phyloP scores from a whole-genome alignment of 805 yeast species.

The Suhomyces sp. region DNA sequence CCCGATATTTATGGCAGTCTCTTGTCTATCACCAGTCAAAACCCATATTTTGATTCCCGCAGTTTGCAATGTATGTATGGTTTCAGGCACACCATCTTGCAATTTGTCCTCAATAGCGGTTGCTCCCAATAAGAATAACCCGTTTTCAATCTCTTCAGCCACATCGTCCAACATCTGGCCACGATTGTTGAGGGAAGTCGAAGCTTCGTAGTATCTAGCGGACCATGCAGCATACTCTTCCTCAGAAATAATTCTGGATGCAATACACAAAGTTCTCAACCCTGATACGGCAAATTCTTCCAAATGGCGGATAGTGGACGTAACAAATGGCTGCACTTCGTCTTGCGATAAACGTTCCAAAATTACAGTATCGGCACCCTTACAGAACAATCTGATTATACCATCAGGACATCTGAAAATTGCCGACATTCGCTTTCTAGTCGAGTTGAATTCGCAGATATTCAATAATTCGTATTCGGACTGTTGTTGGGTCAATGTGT shows the following conservation, averaged over 20 bases:
- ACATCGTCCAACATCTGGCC: slow-evolving; percentile 75
- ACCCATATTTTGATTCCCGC: slow-evolving; percentile 99
- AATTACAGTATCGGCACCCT: slow-evolving; percentile 97
- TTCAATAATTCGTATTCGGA: slow-evolving; percentile 75
- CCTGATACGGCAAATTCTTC: slow-evolving; percentile 98
- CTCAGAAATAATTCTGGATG: slow-evolving; percentile 74
- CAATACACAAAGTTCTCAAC: slow-evolving; percentile 89
- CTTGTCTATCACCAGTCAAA: slow-evolving; percentile 96
- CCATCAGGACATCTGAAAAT: slow-evolving; percentile 95
- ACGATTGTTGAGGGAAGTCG: slow-evolving; percentile 77
- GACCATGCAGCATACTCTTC: slow-evolving; percentile 77
- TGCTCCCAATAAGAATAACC: slow-evolving; percentile 83
- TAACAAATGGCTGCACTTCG: slow-evolving; percentile 69
- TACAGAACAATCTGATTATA: slow-evolving; percentile 78
- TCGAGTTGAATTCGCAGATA: slow-evolving; percentile 94
- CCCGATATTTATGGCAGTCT: slow-evolving; percentile 97
- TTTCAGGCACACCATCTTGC: slow-evolving; percentile 98
- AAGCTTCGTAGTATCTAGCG: slow-evolving; percentile 64
- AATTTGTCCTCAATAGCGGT: slow-evolving; percentile 98
- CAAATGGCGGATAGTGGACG: slow-evolving; percentile 76
- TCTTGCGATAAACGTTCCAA: slow-evolving; percentile 71
- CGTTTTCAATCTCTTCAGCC: slow-evolving; percentile 83
- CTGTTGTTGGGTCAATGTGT: slow-evolving; percentile 45
- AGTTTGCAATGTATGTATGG: slow-evolving; percentile 89
- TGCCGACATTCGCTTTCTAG: slow-evolving; percentile 97